Percentiles rank a stretch among this genome's conserved stretches.
phyloP scores from a whole-genome alignment of 768 basidiomycete genomes.

The Leccinum obscurum region DNA sequence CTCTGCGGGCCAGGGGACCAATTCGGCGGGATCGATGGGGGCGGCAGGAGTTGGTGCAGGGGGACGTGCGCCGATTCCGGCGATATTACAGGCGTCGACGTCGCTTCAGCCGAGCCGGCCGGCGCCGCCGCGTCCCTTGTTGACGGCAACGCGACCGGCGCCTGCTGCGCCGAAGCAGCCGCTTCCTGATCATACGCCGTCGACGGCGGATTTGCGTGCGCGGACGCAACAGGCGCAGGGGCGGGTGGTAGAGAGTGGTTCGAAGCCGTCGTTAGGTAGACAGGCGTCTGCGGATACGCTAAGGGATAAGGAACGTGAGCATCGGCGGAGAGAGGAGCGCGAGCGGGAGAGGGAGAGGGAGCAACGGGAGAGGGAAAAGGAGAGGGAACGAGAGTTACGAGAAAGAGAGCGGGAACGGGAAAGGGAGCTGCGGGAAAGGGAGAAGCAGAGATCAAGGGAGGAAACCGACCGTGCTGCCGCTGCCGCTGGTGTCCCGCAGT shows the following conservation, averaged over 20 bases:
- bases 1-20: conserved; percentile 29
- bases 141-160: conserved; percentile 54
- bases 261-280: conserved; percentile 34
- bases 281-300: conserved; percentile 42
- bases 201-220: conserved; percentile 63
- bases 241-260: conserved; percentile 43
- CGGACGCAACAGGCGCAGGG: conserved; percentile 65
- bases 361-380: conserved; percentile 14
- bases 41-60: not conserved
- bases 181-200: conserved; percentile 55
- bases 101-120: conserved; percentile 58
- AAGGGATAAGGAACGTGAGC: conserved; percentile 36
- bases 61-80: conserved; percentile 30
- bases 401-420: conserved; percentile 30
- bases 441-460: conserved; percentile 30
- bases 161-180: conserved; percentile 46
- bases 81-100: conserved; percentile 32
- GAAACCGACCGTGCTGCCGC: conserved; percentile 29
- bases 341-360: conserved; percentile 5
- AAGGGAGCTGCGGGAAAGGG: conserved; percentile 22
- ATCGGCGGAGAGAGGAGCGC: conserved; percentile 38
- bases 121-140: conserved; percentile 67
- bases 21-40: not conserved
- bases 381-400: conserved; percentile 38
- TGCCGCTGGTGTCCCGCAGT: conserved; percentile 43